A percentile compares a stretch with the other conserved stretches of the same genome.
Conservation (phyloP, 148 eudicot genomes). For the Silene latifolia region DNA sequence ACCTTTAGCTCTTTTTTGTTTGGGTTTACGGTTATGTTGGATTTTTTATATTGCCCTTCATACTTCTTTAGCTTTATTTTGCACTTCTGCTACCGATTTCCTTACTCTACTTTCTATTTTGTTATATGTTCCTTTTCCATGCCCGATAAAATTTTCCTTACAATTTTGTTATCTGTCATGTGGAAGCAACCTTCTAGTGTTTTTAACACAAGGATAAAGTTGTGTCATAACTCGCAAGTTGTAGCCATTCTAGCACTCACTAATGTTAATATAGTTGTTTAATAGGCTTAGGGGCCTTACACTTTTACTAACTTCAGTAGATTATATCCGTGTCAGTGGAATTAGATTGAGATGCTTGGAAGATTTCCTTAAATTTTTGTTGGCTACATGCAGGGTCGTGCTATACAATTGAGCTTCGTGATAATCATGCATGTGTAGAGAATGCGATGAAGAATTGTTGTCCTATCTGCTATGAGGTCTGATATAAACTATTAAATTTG, state of each 20-base stretch:
- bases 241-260: background rate
- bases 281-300: background rate
- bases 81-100: no score
- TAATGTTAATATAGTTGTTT: background rate
- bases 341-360: background rate
- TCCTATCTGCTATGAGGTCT: conserved; percentile 94
- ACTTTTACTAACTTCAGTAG: background rate
- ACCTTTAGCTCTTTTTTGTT: background rate
- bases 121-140: background rate
- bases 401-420: conserved; percentile 50
- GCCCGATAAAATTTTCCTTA: background rate
- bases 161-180: background rate
- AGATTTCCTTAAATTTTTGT: background rate
- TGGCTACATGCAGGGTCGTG: conserved; percentile 57
- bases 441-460: conserved; percentile 84
- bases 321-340: background rate
- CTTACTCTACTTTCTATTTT: background rate
- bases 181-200: background rate
- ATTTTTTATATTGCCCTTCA: no score
- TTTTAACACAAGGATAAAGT: background rate
- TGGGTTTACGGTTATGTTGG: background rate
- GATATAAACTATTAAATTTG: background rate
- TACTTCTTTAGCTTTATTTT: no score
- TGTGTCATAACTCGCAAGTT: background rate
- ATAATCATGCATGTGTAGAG: conserved; percentile 79